phyloP scores from a whole-genome alignment of 1,284 basidiomycete genomes.

The Cryptococcus jaspeensis region DNA sequence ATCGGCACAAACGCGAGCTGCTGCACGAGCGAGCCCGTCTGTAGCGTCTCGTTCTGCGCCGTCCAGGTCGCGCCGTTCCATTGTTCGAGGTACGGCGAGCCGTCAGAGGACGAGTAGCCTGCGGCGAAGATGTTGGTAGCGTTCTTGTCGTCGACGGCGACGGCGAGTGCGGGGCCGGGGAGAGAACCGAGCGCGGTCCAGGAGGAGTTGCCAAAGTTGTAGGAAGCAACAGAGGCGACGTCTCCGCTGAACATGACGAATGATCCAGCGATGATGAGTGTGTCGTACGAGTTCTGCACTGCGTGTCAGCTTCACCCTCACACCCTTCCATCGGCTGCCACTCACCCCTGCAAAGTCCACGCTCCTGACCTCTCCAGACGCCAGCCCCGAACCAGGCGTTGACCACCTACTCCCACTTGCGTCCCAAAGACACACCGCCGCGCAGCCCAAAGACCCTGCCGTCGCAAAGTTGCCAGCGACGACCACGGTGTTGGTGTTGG shows the following conservation, averaged over 20 bases:
- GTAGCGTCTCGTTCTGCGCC: constrained; percentile 52
- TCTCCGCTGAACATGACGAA: constrained; percentile 62
- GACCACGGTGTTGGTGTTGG: constrained; percentile 65
- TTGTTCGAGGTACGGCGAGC: constrained; percentile 68
- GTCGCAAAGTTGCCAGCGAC: constrained; percentile 82
- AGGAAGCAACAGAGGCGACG: constrained; percentile 68
- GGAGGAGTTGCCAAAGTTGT: constrained; percentile 64
- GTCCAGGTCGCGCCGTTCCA: constrained; percentile 80
- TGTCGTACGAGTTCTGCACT: constrained; percentile 56
- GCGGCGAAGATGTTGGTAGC: constrained; percentile 83
- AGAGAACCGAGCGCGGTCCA: constrained; percentile 79
- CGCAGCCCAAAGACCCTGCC: constrained; percentile 73
- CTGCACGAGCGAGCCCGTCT: constrained; percentile 57
- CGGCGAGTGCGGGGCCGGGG: constrained; percentile 84
- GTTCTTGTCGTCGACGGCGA: constrained; percentile 81
- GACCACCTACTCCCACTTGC: constrained; percentile 70
- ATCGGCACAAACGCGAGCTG: constrained; percentile 90
- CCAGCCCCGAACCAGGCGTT: constrained; percentile 73
- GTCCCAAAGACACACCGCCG: constrained; percentile 77
- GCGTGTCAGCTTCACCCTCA: background rate
- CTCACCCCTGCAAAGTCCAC: constrained; percentile 72
- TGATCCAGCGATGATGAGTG: constrained; percentile 70
- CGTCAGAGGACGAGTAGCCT: constrained; percentile 67
- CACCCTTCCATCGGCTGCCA: background rate
- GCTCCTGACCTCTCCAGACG: constrained; percentile 70